phyloP scores from a whole-genome alignment of 768 basidiomycete species.

The Psilocybe azurescens region DNA sequence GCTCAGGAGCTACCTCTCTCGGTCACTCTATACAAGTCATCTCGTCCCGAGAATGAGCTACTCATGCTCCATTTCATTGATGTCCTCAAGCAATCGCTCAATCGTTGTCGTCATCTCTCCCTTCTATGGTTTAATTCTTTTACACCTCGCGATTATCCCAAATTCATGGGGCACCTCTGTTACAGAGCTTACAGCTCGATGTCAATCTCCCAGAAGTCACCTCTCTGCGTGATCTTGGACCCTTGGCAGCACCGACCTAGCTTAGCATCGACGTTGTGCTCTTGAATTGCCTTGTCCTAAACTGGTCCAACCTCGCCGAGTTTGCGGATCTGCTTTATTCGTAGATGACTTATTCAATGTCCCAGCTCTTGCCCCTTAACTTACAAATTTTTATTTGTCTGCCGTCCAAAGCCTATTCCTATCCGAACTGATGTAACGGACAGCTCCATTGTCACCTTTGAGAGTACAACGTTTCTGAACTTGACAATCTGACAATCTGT shows the following conservation, averaged over 20 bases:
- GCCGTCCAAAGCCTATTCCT: too few relatives aligned
- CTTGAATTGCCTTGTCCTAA: not conserved
- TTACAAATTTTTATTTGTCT: not conserved
- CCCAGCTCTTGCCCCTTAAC: not conserved
- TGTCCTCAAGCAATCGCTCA: not conserved
- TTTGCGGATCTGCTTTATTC: not conserved
- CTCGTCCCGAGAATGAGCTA: not conserved
- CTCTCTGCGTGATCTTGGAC: not conserved
- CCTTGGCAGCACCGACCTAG: not conserved
- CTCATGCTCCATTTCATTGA: not conserved
- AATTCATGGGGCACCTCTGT: not conserved
- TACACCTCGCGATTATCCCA: not conserved
- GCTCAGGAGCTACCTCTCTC: conserved; percentile 1
- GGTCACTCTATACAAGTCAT: not conserved
- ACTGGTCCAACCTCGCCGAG: not conserved
- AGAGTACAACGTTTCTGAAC: too few relatives aligned
- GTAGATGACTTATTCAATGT: not conserved
- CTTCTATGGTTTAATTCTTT: not conserved
- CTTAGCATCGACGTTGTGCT: not conserved
- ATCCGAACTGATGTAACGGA: too few relatives aligned
- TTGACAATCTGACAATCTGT: too few relatives aligned
- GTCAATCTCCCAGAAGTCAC: not conserved
- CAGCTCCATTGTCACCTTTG: too few relatives aligned
- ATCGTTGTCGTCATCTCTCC: not conserved
- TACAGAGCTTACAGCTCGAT: not conserved